These are phyloP conservation scores for Aspergillus sp. DNA, from an alignment of 2,329 filamentous ascomycete genomes.

Conservation along the genomic window DNA sequence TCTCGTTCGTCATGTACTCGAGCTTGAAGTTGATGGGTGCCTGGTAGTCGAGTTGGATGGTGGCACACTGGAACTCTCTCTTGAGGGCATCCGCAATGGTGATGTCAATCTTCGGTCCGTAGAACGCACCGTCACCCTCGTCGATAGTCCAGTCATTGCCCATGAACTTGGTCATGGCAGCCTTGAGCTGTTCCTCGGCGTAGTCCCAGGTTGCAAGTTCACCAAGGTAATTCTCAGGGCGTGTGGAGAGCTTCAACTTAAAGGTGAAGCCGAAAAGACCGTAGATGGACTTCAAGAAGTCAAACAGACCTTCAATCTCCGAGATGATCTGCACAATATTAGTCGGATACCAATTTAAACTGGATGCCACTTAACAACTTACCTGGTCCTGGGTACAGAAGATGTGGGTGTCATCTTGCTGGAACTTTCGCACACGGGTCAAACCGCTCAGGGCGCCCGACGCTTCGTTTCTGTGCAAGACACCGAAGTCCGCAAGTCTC, in stretches of 20 bases:
- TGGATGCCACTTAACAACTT: constrained; percentile 3
- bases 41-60: constrained; percentile 91
- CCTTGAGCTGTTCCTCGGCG: constrained; percentile 75
- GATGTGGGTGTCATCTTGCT: constrained; percentile 94
- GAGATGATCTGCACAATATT: constrained; percentile 48
- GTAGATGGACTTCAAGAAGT: constrained; percentile 77
- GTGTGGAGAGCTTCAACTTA: constrained; percentile 90
- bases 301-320: constrained; percentile 79
- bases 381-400: constrained; percentile 82
- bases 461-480: constrained; percentile 90
- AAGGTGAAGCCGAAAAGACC: constrained; percentile 84
- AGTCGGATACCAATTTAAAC: constrained; percentile 2
- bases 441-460: constrained; percentile 87
- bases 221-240: constrained; percentile 83
- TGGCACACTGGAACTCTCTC: constrained; percentile 84
- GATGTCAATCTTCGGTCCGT: constrained; percentile 97
- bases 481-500: constrained; percentile 91
- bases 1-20: constrained; percentile 74
- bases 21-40: constrained; percentile 80
- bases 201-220: constrained; percentile 82
- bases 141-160: constrained; percentile 81
- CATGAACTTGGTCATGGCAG: constrained; percentile 74
- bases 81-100: constrained; percentile 83
- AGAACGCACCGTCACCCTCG: constrained; percentile 94
- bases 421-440: constrained; percentile 87